Conservation (phyloP, 192 early-diverging fungal genomes). For the Chytriomyces sp. region DNA sequence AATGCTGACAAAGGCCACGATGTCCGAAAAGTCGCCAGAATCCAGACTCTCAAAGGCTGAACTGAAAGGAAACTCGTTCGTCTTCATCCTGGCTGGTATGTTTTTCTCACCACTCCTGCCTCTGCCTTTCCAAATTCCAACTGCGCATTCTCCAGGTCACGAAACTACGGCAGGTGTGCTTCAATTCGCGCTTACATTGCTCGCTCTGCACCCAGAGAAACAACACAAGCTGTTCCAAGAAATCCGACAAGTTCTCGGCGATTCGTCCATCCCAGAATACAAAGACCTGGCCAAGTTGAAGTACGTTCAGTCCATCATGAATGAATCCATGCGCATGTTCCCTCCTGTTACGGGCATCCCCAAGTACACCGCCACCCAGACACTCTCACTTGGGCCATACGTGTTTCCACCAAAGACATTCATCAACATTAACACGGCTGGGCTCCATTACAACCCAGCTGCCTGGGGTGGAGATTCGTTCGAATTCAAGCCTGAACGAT, state of each 20-base stretch:
- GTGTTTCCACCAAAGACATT: constrained; percentile 25
- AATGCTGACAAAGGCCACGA: constrained; percentile 31
- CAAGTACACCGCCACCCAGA: constrained; percentile 31
- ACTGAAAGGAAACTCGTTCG: constrained; percentile 51
- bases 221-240: constrained; percentile 55
- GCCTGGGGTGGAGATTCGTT: constrained; percentile 25
- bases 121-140: too few relatives aligned
- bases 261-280: constrained; percentile 19
- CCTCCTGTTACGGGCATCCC: constrained; percentile 42
- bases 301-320: constrained; percentile 44
- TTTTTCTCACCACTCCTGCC: too few relatives aligned
- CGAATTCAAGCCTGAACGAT: constrained; percentile 26
- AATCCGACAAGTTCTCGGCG: constrained; percentile 29
- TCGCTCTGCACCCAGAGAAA: constrained; percentile 47
- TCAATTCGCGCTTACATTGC: not conserved
- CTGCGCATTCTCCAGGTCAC: not conserved
- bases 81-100: constrained; percentile 60
- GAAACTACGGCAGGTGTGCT: not conserved
- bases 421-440: constrained; percentile 17
- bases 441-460: constrained; percentile 29
- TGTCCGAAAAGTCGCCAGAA: not conserved
- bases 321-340: constrained; percentile 46
- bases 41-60: constrained; percentile 32
- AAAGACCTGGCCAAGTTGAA: constrained; percentile 24
- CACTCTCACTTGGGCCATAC: constrained; percentile 8